phyloP scores from a whole-genome alignment of 768 basidiomycete genomes.

The Tricholoma sp. region DNA sequence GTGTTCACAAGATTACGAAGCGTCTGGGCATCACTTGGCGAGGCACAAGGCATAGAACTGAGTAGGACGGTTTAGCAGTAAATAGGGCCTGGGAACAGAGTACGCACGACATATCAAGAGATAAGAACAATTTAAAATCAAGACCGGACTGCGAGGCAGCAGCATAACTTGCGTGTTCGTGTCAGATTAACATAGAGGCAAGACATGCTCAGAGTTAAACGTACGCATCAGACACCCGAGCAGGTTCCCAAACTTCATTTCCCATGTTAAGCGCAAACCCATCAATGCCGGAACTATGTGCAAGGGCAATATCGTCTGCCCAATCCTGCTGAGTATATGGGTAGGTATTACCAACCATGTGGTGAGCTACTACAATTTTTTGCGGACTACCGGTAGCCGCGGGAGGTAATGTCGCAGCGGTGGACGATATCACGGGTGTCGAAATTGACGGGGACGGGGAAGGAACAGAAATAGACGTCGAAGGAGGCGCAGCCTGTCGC shows the following conservation, averaged over 20 bases:
- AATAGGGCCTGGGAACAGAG: not conserved
- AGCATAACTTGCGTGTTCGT: conserved; percentile 35
- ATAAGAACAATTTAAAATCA: conserved; percentile 70
- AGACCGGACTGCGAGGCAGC: conserved; percentile 49
- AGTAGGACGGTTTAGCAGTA: not conserved
- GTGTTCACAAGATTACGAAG: conserved; percentile 51
- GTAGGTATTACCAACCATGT: conserved; percentile 67
- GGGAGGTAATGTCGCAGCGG: conserved; percentile 10
- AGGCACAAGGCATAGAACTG: conserved; percentile 52
- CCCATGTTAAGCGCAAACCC: conserved; percentile 74
- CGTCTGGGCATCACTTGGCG: conserved; percentile 39
- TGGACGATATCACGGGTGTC: not conserved
- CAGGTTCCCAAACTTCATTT: conserved; percentile 55
- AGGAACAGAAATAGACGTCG: not conserved
- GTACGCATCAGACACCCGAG: conserved; percentile 61
- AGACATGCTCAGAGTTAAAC: conserved; percentile 12
- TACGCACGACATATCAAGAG: conserved; percentile 72
- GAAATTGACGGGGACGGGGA: not conserved
- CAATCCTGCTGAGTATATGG: conserved; percentile 49
- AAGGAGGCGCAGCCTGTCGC: not conserved
- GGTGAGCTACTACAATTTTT: conserved; percentile 52
- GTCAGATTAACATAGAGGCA: not conserved
- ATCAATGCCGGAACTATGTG: conserved; percentile 55
- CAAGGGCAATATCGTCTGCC: conserved; percentile 49
- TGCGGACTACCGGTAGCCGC: conserved; percentile 15